A percentile compares a stretch with the other conserved stretches of the same genome.
Evolutionary conservation across 192 early-diverging fungal genomes (phyloP).

Genomic region (Coemansia sp.): DNA sequence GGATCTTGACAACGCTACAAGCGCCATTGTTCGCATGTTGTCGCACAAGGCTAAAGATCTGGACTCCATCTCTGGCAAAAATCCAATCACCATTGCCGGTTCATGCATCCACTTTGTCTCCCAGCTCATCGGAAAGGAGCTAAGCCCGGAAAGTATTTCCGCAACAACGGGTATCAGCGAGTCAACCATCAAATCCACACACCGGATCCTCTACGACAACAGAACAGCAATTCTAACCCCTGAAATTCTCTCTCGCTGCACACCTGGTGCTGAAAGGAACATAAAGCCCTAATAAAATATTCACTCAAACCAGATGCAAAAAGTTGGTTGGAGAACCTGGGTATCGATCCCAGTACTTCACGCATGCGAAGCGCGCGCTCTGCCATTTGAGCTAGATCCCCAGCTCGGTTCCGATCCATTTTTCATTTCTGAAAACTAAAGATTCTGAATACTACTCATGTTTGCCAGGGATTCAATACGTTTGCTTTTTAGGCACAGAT

Average conservation of each 20-base stretch:
- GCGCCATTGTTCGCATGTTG: constrained; percentile 64
- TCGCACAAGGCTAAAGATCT: constrained; percentile 66
- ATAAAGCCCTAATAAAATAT: not conserved
- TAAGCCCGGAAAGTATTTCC: constrained; percentile 71
- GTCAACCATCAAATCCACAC: constrained; percentile 80
- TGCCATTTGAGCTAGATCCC: not conserved
- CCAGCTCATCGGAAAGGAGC: constrained; percentile 61
- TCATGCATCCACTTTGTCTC: constrained; percentile 81
- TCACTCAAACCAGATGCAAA: too few relatives aligned
- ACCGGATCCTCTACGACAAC: constrained; percentile 62
- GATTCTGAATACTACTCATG: too few relatives aligned
- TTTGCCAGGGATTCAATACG: too few relatives aligned
- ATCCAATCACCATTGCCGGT: constrained; percentile 83
- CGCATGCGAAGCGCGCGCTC: not conserved
- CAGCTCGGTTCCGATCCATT: too few relatives aligned
- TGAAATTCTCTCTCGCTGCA: constrained; percentile 19
- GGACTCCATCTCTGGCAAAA: constrained; percentile 77
- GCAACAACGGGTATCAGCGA: constrained; percentile 81
- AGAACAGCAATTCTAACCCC: constrained; percentile 51
- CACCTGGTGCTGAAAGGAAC: constrained; percentile 1
- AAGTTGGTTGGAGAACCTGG: not conserved
- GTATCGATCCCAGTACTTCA: not conserved
- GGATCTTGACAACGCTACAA: constrained; percentile 60
- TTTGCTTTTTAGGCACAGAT: too few relatives aligned
- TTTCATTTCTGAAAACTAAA: too few relatives aligned